These are phyloP conservation scores for Nidula microcarpa DNA, from an alignment of 768 basidiomycete species.

Conservation along the genomic window DNA sequence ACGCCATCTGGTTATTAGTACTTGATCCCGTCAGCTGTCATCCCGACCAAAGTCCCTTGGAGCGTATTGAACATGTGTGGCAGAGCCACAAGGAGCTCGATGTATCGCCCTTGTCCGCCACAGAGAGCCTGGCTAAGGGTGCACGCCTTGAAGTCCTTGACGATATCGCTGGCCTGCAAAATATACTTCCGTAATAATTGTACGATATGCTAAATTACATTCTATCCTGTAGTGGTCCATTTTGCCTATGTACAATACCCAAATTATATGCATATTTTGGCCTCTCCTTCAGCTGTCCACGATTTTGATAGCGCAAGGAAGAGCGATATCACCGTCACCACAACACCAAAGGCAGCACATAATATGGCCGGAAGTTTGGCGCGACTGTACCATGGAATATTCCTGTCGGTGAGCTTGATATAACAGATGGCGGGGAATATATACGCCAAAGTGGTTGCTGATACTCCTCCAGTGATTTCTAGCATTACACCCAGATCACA, in stretches of 20 bases:
- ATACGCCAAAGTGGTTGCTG: constrained; percentile 87
- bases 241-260: background rate
- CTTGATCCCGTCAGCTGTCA: constrained; percentile 51
- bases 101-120: constrained; percentile 70
- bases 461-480: constrained; percentile 97
- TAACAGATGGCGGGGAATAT: constrained; percentile 91
- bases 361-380: constrained; percentile 70
- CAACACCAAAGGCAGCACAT: constrained; percentile 70
- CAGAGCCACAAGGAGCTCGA: constrained; percentile 52
- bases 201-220: constrained; percentile 9
- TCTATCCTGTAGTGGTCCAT: background rate
- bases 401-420: constrained; percentile 62
- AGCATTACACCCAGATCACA: constrained; percentile 98
- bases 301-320: constrained; percentile 74
- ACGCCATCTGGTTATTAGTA: constrained; percentile 93
- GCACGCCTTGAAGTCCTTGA: constrained; percentile 60
- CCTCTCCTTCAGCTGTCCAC: constrained; percentile 69
- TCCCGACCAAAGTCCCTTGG: constrained; percentile 46
- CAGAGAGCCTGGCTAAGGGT: constrained; percentile 68
- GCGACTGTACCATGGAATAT: constrained; percentile 62
- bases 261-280: constrained; percentile 61
- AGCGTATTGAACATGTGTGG: constrained; percentile 71
- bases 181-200: constrained; percentile 7
- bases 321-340: constrained; percentile 78
- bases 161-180: constrained; percentile 50